These are phyloP conservation scores for Laburnicola sp. DNA, from an alignment of 2,329 filamentous ascomycete species.

Conservation along the genomic window DNA sequence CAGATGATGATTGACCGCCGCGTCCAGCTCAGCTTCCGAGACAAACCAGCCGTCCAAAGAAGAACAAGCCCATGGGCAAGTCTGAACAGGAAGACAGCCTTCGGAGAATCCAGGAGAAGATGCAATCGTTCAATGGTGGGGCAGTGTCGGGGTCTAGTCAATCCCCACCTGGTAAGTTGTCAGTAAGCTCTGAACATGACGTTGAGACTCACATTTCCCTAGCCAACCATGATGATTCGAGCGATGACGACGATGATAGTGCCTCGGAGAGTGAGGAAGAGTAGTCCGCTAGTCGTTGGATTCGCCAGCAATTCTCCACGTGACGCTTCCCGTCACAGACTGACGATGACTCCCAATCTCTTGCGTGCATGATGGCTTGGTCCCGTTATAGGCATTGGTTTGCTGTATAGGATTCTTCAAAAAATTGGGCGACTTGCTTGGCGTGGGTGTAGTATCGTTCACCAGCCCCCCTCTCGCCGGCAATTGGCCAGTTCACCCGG, in stretches of 20 bases:
- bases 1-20: slow-evolving; percentile 52
- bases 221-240: slow-evolving; percentile 50
- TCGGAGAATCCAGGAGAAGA: slow-evolving; percentile 62
- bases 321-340: slow-evolving; percentile 3
- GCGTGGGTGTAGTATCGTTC: too few species aligned
- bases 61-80: slow-evolving; percentile 79
- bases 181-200: slow-evolving; percentile 2
- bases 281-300: slow-evolving; percentile 23
- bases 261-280: slow-evolving; percentile 58
- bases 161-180: slow-evolving; percentile 46
- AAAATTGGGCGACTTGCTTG: too few species aligned
- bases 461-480: too few species aligned
- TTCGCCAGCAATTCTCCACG: background rate
- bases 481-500: too few species aligned
- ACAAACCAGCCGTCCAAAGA: slow-evolving; percentile 61
- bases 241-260: slow-evolving; percentile 50
- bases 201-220: slow-evolving; percentile 7
- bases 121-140: slow-evolving; percentile 48
- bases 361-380: too few species aligned
- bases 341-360: slow-evolving; percentile 15
- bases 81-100: slow-evolving; percentile 70
- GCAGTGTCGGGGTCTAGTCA: slow-evolving; percentile 51
- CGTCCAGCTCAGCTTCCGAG: slow-evolving; percentile 35
- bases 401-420: too few species aligned
- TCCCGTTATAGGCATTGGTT: too few species aligned